Evolutionary conservation across 768 basidiomycete species (phyloP), one percentile per base, ranked within the genome.

Genomic region (Amylocystis lapponica): DNA sequence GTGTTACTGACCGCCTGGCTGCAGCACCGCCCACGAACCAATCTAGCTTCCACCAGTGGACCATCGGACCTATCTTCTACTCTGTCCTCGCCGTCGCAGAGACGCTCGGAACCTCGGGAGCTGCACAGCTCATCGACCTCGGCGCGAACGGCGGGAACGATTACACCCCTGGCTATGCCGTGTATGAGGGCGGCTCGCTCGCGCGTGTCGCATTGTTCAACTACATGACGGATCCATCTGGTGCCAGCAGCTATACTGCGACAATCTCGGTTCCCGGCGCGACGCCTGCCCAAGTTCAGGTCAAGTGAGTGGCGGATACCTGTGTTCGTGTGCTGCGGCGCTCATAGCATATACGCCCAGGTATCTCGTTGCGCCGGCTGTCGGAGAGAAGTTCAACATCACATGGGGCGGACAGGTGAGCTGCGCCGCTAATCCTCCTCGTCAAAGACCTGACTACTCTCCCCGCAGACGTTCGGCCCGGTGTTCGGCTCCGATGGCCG

Each of bases 1-100:
- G 21, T 13, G 20, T 30, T 34, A 2, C 10, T 46, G 17, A 26
- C 22, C 26, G 20, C 25, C 30, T 29, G 7, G 36, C 20, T 3
- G 3, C 43, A 63, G 64, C 75, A 4, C 74, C 75, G 4, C 72
- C 74, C 5, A 66, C 66, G 11, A 72, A 70, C 50, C 55, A 66
- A 41, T 63, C 66, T 1, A 31, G 55, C 5, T 54, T 57, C 46
- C 56, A 64, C 39, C 53, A 66, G 44, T 76, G 74, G 74, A 71
- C 71, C 5, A 65, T 71, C 36, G 72, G 72, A 3, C 68, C 73
- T 2, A 55, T 70, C 36, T 76, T 71, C 59, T 78, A 76, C 59
- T 57, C 72, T 2, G 66, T 67, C 17, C 57, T 78, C 26, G 63
- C 63, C 36, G 56, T 74, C 23, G 66, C 75, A 19, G 76, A 78